Evolutionary conservation across 768 basidiomycete genomes (phyloP), one percentile per base, ranked within the genome.

Genomic region (Rhodotorula graminis): DNA sequence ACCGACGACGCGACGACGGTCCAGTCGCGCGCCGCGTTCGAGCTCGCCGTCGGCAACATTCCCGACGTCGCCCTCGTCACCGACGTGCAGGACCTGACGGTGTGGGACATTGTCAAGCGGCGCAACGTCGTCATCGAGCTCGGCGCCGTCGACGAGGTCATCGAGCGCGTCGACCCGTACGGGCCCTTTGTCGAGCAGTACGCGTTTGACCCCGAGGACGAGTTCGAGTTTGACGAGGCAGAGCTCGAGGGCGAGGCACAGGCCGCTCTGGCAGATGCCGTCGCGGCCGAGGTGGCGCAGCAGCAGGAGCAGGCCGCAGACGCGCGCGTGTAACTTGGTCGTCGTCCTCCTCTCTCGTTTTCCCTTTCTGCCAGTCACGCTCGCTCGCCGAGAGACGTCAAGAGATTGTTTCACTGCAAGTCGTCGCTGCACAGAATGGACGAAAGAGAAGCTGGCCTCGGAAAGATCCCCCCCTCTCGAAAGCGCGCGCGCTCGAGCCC

Each of bases 91-190:
- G 86, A 91, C 60, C 82, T 92, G 67, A 87, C 84, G 31, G 88
- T 95, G 25, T 94, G 91, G 81, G 90, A 95, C 78, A 80, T 91
- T 55, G 81, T 97, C 70, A 90, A 87, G 81, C 92, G 92, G 87
- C 87, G 88, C 69, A 87, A 90, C 77, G 81, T 93, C 44, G 84
- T 96, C 49, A 78, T 97, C 79, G 94, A 97, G 78, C 78, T 89
- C 71, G 85, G 87, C 65, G 92, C 92, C 6, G 88, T 93, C n/a
- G 88, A 92, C 50, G 86, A 84, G 76, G 85, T 93, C 58, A 67
- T 71, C n/a, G 61, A 57, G 47, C 69, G 78, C 21, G 56, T 73
- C 19, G 75, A 76, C 71, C 75, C 75, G 59, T 46, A 67, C 42
- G 90, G 91, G 81, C 83, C 84, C 75, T 85, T 83, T 72, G 88